Evolutionary conservation across 1,284 basidiomycete genomes (phyloP), one percentile per base, ranked within the genome.

Genomic region (Trichosporon inkin): DNA sequence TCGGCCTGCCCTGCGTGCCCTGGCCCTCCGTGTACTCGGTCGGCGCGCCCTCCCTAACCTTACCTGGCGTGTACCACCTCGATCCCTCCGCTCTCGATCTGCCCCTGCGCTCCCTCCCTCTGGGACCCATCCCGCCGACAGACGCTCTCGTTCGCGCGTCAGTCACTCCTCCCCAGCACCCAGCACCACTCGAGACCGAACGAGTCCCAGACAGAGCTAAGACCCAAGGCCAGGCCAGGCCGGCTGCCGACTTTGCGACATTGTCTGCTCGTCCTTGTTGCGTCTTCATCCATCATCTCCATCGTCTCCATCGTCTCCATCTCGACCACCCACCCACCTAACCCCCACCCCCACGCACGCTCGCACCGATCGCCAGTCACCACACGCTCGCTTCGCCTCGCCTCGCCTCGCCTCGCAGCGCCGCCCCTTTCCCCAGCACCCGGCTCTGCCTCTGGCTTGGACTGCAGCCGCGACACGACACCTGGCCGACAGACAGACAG

Each of bases 311-410:
- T n/a, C n/a, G n/a, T n/a, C n/a, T n/a, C n/a, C n/a, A n/a, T n/a
- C 35, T 36, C 35, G 35, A 36, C 35, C 22, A 13, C 13, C n/a
- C n/a, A 16, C 37, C 14, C 37, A 38, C 37, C 37, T 14, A 10
- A 8, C 19, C 17, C 39, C 22, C 39, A 20, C 39, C 39, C 19
- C 22, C 22, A 41, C 39, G 10, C 39, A 20, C 13, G 1, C 2
- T 47, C 41, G 13, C 41, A 47, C 19, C 41, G 41, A 47, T 47
- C 41, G 17, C 28, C 41, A 22, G 41, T n/a, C 22, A 47, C 41
- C 17, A 47, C 20, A 6, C 11, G 7, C n/a, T n/a, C n/a, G n/a
- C n/a, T n/a, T n/a, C n/a, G n/a, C n/a, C n/a, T n/a, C n/a, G n/a
- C n/a, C n/a, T n/a, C n/a, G n/a, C n/a, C n/a, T n/a, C n/a, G n/a